These are phyloP conservation scores for Triticum timopheevii DNA, from an alignment of 176 grass and related monocot species.

Conservation along the genomic window DNA sequence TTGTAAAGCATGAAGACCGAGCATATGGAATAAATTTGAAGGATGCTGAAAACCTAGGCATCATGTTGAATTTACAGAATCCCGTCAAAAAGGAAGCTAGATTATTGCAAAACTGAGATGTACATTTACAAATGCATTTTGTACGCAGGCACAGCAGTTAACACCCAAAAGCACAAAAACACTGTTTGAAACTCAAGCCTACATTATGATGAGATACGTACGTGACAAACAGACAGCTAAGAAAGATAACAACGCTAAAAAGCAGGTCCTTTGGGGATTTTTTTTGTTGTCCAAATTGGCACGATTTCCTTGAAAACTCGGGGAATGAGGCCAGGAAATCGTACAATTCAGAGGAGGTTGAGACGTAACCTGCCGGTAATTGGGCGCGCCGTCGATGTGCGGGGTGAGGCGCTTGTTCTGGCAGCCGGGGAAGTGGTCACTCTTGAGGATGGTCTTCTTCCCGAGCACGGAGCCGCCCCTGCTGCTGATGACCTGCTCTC, in stretches of 20 bases:
- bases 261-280: too few species aligned
- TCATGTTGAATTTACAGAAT: not conserved
- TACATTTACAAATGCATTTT: too few species aligned
- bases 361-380: slow-evolving; percentile 81
- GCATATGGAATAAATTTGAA: not conserved
- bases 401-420: slow-evolving; percentile 90
- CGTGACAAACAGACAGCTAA: not conserved
- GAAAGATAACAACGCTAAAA: not conserved
- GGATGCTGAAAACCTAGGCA: not conserved
- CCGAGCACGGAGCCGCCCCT: slow-evolving; percentile 94
- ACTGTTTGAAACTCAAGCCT: not conserved
- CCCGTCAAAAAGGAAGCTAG: slow-evolving; percentile 13
- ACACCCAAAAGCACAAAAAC: not conserved
- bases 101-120: not conserved
- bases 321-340: not conserved
- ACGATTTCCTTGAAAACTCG: not conserved
- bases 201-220: not conserved
- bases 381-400: slow-evolving; percentile 97
- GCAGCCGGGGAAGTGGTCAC: slow-evolving; percentile 96
- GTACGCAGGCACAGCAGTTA: not conserved
- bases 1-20: not conserved
- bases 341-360: not conserved
- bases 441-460: slow-evolving; percentile 99
- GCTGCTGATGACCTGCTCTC: slow-evolving; percentile 83
- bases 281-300: not conserved